Base-by-base conservation (phyloP, 345 rosid genomes). In the Syzygium aromaticum region DNA sequence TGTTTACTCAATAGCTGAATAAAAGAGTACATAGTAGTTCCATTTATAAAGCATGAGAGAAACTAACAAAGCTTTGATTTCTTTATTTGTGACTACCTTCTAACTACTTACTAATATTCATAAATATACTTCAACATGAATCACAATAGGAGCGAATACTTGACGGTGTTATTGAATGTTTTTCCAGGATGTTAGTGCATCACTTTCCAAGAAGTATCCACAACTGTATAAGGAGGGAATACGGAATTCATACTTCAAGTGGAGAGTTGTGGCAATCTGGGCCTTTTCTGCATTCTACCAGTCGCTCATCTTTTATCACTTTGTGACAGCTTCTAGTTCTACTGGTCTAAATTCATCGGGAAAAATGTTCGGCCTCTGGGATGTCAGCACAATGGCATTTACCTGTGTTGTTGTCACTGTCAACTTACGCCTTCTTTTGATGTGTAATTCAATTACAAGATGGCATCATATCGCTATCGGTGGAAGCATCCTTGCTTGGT, bases 351-450 rank as follows among this genome's bases (percentile, higher is more conserved):
- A 93, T 90, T 93, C 95, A 87, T 94, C 95, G 2, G 99, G 99
- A 85, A 94, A 89, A 96, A 90, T 93, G 54, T 96, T 98, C 88
- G 99, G 99, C 85, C 93, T 93, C 19, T 98, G 99, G 99, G 99
- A 98, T 87, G 95, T 98, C 90, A 96, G 99, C 95, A 98, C 99
- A 13, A 89, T 96, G 96, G 98, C 96, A 67, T 98, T 96, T 93
- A 96, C 99, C 52, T 95, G 99, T 91, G 95, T 96, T 85, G 99
- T 98, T 53, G 92, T 98, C 86, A 94, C 99, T 27, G 98, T 98
- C 57, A 98, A 98, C 90, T 90, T 94, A 87, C 99, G 99, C 54
- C 96, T 98, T 90, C 98, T 98, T 85, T 91, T 98, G 97, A 96
- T 96, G 90, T 95, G 99, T 86, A 96, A 96, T 90, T 93, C 98